A percentile compares a stretch with the other conserved stretches of the same genome.
Evolutionary conservation across 176 grass and related monocot genomes (phyloP).

Genomic region (Rhynchospora tenuis): DNA sequence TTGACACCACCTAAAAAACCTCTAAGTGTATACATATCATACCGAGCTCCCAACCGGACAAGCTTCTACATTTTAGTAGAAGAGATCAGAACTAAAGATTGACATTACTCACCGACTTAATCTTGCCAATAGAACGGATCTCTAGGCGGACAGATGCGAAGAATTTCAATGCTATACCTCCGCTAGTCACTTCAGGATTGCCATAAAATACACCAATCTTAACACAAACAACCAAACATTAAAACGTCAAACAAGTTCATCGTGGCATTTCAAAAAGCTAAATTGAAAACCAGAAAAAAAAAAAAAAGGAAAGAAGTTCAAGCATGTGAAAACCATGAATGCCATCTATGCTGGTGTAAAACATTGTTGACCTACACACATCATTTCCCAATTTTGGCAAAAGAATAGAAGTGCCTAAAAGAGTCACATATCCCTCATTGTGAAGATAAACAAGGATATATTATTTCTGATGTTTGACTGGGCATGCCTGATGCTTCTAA

Average conservation of each 20-base stretch:
- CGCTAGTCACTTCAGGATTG: slow-evolving; percentile 99
- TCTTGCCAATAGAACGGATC: slow-evolving; percentile 87
- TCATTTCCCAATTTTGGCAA: not conserved
- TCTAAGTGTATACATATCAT: not conserved
- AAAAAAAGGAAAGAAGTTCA: not conserved
- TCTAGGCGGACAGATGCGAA: slow-evolving; percentile 98
- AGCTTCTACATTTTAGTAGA: not conserved
- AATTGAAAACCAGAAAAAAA: slow-evolving; percentile 3
- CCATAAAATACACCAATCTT: slow-evolving; percentile 99
- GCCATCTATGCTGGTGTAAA: not conserved
- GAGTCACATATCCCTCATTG: not conserved
- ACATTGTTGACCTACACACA: not conserved
- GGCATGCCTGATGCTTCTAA: not conserved
- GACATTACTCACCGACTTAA: slow-evolving; percentile 80
- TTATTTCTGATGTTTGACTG: not conserved
- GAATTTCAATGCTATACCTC: slow-evolving; percentile 96
- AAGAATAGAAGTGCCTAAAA: not conserved
- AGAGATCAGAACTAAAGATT: not conserved
- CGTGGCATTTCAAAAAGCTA: slow-evolving; percentile 20
- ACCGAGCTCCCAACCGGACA: not conserved
- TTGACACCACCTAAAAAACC: not conserved
- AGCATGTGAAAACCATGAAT: not conserved
- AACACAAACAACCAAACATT: slow-evolving; percentile 9
- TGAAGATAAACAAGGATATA: not conserved
- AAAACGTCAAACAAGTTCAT: slow-evolving; percentile 13